Percentiles rank a stretch among this genome's conserved stretches.
Conservation (phyloP, 2,329 filamentous ascomycete genomes). For the Pestalotiopsis sp. region DNA sequence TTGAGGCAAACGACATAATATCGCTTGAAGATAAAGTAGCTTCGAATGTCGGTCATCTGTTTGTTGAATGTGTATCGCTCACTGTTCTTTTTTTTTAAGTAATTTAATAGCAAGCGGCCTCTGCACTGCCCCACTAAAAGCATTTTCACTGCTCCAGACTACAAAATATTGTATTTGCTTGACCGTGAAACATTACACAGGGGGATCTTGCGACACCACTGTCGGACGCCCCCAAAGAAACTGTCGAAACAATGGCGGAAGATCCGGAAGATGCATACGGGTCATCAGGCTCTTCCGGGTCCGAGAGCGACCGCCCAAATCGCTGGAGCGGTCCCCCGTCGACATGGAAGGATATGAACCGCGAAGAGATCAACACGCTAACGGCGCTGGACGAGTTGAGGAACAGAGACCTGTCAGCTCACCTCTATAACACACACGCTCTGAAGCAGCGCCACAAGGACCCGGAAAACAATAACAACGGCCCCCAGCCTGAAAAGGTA, state of each 20-base stretch:
- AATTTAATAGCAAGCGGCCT: not conserved
- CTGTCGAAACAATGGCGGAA: not conserved
- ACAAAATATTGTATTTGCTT: no score
- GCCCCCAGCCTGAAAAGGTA: slow-evolving; percentile 33
- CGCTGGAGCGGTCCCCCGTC: slow-evolving; percentile 69
- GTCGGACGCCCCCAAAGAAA: not conserved
- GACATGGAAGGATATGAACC: slow-evolving; percentile 68
- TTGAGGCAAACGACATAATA: no score
- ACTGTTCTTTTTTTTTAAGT: no score
- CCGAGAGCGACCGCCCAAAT: slow-evolving; percentile 63
- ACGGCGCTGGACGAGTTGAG: slow-evolving; percentile 64
- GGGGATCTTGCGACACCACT: not conserved
- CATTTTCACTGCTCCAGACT: not conserved
- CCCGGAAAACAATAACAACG: slow-evolving; percentile 11
- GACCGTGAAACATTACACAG: not conserved
- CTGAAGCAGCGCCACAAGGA: slow-evolving; percentile 54
- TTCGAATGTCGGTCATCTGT: not conserved
- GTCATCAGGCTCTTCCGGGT: slow-evolving; percentile 44
- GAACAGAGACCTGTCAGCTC: slow-evolving; percentile 69
- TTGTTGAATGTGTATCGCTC: no score
- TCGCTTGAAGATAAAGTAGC: no score
- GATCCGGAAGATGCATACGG: slow-evolving; percentile 19
- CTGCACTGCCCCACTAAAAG: slow-evolving; percentile 2
- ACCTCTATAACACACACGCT: slow-evolving; percentile 78
- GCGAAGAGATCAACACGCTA: slow-evolving; percentile 64